Base-by-base conservation (phyloP, 176 grass and related monocot species). In the Phragmites australis region DNA sequence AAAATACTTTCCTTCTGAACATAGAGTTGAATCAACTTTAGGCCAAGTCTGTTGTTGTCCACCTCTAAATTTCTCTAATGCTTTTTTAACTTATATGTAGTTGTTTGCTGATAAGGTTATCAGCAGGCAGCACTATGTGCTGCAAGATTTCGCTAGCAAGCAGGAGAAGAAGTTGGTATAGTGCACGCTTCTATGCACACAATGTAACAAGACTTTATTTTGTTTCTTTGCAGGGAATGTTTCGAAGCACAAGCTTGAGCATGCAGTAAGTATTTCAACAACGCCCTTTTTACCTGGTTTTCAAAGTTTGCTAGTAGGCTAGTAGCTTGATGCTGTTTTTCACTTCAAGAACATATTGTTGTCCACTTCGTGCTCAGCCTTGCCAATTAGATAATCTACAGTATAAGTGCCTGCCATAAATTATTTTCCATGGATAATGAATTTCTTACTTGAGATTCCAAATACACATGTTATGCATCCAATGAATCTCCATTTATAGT, bases 181-280 rank as follows among this genome's bases (percentile, higher is more conserved):
- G 0, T 59, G 44, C 19, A 39, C 12, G 45, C 5, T 75, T 84
- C 22, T n/a, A 29, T 47, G 9, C 18, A 72, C 5, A 16, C 4
- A 3, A 31, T 34, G 12, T 81, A 9, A 70, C n/a, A 59, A 29
- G 25, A 74, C 5, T 11, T 69, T 65, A n/a, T 83, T 29, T 65
- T 50, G 10, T 16, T 34, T 29, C 53, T 57, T 58, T 86, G 50
- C 87, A 94, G 91, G 92, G 44, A 54, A 50, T 65, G 59, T 94
- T 83, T 92, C 85, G 4, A 88, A 92, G 75, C 21, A 58, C 57
- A 90, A 81, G 80, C 1, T 87, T 70, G 87, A 94, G 72, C 69
- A 89, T 72, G 61, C 87, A 9, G 89, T 97, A 66, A 92, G 94
- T 90, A 75, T 83, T 55, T 76, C 27, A 10, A 2, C 54, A 21